Percentiles rank a stretch among this genome's conserved stretches.
These are phyloP conservation scores for Scenedesmus sp. DNA, from an alignment of 163 green algal genomes.

Conservation along the genomic window DNA sequence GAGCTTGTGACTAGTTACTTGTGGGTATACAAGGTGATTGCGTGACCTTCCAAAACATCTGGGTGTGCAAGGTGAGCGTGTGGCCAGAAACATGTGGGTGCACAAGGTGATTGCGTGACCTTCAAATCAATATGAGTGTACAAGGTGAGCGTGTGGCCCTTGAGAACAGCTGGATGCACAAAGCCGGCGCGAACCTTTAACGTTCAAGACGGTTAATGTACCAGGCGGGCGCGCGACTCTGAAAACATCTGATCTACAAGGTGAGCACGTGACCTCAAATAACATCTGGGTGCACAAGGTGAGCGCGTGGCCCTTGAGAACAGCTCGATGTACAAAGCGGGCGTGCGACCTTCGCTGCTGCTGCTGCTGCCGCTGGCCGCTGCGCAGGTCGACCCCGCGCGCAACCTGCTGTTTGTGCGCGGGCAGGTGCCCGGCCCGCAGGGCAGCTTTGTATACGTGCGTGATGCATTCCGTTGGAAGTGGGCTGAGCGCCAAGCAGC, in stretches of 20 bases:
- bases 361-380: neutral
- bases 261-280: constrained; percentile 47
- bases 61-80: too few species aligned
- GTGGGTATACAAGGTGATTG: neutral
- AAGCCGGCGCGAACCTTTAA: too few species aligned
- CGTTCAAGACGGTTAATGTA: too few species aligned
- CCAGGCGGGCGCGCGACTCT: constrained; percentile 79
- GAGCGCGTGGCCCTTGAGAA: too few species aligned
- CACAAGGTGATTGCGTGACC: too few species aligned
- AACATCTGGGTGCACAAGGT: neutral
- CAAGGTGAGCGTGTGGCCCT: too few species aligned
- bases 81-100: too few species aligned
- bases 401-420: constrained; percentile 95
- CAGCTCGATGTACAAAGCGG: too few species aligned
- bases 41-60: too few species aligned
- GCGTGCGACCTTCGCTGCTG: neutral
- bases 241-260: constrained; percentile 92
- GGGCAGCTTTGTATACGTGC: constrained; percentile 87
- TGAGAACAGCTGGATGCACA: too few species aligned
- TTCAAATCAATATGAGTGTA: too few species aligned
- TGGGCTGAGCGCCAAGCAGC: constrained; percentile 48
- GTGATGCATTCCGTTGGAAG: constrained; percentile 77
- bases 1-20: neutral
- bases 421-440: constrained; percentile 95
- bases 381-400: constrained; percentile 87